Percentiles rank a stretch among this genome's conserved stretches.
Conservation (phyloP, 2,329 filamentous ascomycete genomes). For the Aciculosporium take region DNA sequence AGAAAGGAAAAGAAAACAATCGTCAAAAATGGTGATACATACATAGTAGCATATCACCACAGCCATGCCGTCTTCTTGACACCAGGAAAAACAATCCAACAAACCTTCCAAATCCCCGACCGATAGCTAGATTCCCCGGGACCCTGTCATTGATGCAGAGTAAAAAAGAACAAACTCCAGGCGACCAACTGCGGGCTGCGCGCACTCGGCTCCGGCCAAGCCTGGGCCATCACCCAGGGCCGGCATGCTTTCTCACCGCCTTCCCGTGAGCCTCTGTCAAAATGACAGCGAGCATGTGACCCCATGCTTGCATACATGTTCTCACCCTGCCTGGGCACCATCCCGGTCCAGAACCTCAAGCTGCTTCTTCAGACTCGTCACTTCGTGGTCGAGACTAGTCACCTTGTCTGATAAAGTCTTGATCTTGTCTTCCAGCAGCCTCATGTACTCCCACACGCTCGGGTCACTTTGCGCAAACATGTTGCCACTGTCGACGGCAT, state of each 20-base stretch:
- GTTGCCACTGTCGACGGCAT: conserved; percentile 48
- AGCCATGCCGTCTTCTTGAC: background rate
- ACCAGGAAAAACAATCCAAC: conserved; percentile 13
- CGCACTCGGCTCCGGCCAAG: background rate
- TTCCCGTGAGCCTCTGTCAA: background rate
- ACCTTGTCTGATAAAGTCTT: conserved; percentile 23
- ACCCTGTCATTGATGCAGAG: conserved; percentile 10
- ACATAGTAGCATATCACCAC: background rate
- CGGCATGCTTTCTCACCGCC: background rate
- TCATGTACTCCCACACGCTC: conserved; percentile 59
- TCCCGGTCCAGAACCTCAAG: conserved; percentile 20
- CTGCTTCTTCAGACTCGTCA: conserved; percentile 20
- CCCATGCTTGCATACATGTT: background rate
- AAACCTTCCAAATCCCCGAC: conserved; percentile 18
- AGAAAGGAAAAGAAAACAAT: background rate
- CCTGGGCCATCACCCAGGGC: background rate
- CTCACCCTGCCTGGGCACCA: conserved; percentile 8
- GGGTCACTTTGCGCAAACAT: conserved; percentile 48
- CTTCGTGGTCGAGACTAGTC: conserved; percentile 19
- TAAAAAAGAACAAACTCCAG: too few relatives aligned
- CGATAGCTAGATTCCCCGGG: conserved; percentile 17
- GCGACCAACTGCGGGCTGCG: conserved; percentile 1
- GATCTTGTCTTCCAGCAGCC: conserved; percentile 47
- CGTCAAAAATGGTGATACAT: background rate
- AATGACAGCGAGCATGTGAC: background rate